Evolutionary conservation across 805 yeast genomes (phyloP).

Genomic region (Suhomyces sp.): DNA sequence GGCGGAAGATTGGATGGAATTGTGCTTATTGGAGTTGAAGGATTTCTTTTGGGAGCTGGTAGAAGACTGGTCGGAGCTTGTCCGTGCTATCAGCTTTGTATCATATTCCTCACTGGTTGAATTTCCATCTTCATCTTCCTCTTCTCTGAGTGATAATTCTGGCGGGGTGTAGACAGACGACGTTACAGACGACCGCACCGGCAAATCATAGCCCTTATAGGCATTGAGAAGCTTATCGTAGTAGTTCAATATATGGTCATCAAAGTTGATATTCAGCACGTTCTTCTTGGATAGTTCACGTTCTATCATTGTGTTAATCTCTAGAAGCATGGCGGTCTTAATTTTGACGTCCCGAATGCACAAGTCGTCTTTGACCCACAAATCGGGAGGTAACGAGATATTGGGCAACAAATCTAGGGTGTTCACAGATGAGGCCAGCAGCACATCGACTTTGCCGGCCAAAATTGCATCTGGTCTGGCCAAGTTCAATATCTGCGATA

Average conservation of each 20-base stretch:
- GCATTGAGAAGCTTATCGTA: conserved; percentile 33
- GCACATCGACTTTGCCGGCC: conserved; percentile 3
- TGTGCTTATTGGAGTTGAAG: conserved; percentile 1
- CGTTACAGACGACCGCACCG: conserved; percentile 1
- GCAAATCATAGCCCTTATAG: conserved; percentile 26
- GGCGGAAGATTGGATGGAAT: not conserved
- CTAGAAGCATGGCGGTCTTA: conserved; percentile 30
- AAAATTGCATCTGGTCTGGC: conserved; percentile 14
- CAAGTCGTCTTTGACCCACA: conserved; percentile 35
- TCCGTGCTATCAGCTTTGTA: conserved; percentile 11
- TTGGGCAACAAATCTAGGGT: conserved; percentile 30
- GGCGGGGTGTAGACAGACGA: conserved; percentile 6
- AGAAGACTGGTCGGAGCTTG: conserved; percentile 12
- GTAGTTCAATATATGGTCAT: conserved; percentile 26
- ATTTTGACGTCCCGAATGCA: conserved; percentile 27
- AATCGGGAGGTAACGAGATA: conserved; percentile 32
- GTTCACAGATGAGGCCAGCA: not conserved
- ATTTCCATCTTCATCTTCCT: conserved; percentile 12
- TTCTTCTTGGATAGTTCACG: conserved; percentile 11
- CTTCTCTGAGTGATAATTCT: conserved; percentile 15
- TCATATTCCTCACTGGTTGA: conserved; percentile 12
- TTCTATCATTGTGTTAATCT: conserved; percentile 30
- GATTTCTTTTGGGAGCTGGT: conserved; percentile 9
- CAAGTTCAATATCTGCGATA: conserved; percentile 23
- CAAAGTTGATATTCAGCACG: conserved; percentile 12